Evolutionary conservation across 495 filamentous ascomycete genomes (phyloP).

Genomic region (Tuber melanosporum): DNA sequence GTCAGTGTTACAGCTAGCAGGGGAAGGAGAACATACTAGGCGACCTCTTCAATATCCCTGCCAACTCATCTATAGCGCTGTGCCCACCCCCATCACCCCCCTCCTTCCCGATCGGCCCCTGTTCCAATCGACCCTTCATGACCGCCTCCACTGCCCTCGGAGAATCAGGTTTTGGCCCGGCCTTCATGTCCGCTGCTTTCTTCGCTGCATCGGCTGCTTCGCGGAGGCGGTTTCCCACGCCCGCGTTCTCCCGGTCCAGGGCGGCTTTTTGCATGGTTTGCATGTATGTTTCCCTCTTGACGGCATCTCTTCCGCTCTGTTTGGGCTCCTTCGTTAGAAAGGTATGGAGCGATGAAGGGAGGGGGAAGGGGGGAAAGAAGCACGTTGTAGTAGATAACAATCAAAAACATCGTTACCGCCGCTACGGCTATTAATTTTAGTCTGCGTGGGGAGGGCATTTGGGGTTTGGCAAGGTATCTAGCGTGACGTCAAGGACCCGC

Average conservation of each 20-base stretch:
- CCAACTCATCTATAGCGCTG: conserved; percentile 24
- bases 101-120: not conserved
- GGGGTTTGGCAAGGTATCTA: not conserved
- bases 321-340: not conserved
- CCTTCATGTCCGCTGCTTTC: conserved; percentile 28
- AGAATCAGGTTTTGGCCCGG: conserved; percentile 24
- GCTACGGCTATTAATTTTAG: conserved; percentile 27
- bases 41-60: conserved; percentile 20
- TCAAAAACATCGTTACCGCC: conserved; percentile 21
- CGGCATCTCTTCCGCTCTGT: conserved; percentile 1
- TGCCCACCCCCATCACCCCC: conserved; percentile 9
- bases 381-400: conserved; percentile 31
- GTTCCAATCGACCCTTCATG: conserved; percentile 17
- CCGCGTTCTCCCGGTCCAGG: conserved; percentile 26
- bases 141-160: conserved; percentile 17
- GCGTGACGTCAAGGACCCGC: conserved; percentile 10
- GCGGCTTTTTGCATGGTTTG: not conserved
- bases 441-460: conserved; percentile 34
- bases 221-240: conserved; percentile 20
- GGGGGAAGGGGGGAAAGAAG: not conserved
- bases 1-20: not conserved
- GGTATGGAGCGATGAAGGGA: not conserved
- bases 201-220: conserved; percentile 32
- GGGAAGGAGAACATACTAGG: conserved; percentile 10
- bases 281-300: conserved; percentile 1